These are phyloP conservation scores for Eimeria acervulina DNA, from an alignment of 169 alveolate genomes.

Conservation along the genomic window DNA sequence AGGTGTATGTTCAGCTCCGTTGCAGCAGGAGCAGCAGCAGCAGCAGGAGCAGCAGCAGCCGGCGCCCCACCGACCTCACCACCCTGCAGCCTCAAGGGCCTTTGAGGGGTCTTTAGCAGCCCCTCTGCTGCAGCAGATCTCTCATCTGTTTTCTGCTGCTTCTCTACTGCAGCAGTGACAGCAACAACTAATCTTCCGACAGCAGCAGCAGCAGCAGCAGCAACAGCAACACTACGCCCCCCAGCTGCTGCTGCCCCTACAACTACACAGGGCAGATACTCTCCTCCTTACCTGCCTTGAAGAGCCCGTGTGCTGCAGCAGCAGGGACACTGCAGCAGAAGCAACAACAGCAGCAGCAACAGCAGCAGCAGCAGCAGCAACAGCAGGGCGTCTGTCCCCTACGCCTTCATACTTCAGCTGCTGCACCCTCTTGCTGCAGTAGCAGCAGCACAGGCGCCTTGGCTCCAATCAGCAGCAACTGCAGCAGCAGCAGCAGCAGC, in stretches of 20 bases:
- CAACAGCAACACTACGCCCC: slow-evolving; percentile 31
- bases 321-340: background rate
- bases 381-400: slow-evolving; percentile 3
- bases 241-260: background rate
- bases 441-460: background rate
- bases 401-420: background rate
- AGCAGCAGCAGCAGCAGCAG: slow-evolving; percentile 45
- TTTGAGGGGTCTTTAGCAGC: background rate
- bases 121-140: background rate
- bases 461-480: background rate
- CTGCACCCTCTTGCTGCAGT: background rate
- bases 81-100: slow-evolving; percentile 24
- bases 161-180: background rate
- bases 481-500: slow-evolving; percentile 52
- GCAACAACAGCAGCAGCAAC: background rate
- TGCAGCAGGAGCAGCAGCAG: slow-evolving; percentile 8
- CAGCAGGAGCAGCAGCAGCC: slow-evolving; percentile 49
- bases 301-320: background rate
- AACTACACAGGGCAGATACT: background rate
- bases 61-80: slow-evolving; percentile 59
- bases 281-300: background rate
- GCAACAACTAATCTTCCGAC: background rate
- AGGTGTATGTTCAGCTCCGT: background rate
- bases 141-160: background rate
- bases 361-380: slow-evolving; percentile 19